Base-by-base conservation (phyloP, 176 grass and related monocot species). In the Elaeis guineensis region DNA sequence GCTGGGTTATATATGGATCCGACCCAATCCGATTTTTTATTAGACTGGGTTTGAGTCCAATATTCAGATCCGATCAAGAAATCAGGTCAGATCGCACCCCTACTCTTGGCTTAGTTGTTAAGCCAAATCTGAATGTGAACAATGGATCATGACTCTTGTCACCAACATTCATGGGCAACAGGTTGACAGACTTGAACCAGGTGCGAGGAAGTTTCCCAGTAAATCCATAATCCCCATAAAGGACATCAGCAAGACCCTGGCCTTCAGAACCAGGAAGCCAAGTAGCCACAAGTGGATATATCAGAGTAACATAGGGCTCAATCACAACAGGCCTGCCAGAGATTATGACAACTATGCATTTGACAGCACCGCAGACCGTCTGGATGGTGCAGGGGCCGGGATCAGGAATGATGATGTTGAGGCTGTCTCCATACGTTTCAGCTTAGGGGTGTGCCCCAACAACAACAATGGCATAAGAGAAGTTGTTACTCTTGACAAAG, bases 161-260 rank as follows among this genome's bases (percentile, higher is more conserved):
- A 69, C 87, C 87, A 49, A 61, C 54, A 70, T 92, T 98, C 93
- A 92, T 98, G 21, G 93, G 93, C 57, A 98, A 81, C 87, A 92
- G 93, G 24, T 92, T 84, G 30, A 89, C 93, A 0, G 83, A 67
- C 79, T 79, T 98, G 87, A 98, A 98, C 93, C 93, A 98, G 29
- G 93, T 98, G 61, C 93, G 65, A 49, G 93, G 32, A 57, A 98
- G 81, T 66, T 81, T 98, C 20, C 93, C 93, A 5, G 67, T 55
- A 76, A 98, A 98, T 8, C 84, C 84, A 71, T 89, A 92, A 78
- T 98, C 84, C 4, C 93, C 93, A 57, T 89, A 98, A 22, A 98
- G 78, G 54, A 78, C 82, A 63, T 98, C 93, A 12, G 84, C 72
- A n/a, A 98, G 67, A 51, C 93, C 93, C 76, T 83, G 87, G 2